Evolutionary conservation across 768 basidiomycete species (phyloP), one percentile per base, ranked within the genome.

Genomic region (Suillus lakei): DNA sequence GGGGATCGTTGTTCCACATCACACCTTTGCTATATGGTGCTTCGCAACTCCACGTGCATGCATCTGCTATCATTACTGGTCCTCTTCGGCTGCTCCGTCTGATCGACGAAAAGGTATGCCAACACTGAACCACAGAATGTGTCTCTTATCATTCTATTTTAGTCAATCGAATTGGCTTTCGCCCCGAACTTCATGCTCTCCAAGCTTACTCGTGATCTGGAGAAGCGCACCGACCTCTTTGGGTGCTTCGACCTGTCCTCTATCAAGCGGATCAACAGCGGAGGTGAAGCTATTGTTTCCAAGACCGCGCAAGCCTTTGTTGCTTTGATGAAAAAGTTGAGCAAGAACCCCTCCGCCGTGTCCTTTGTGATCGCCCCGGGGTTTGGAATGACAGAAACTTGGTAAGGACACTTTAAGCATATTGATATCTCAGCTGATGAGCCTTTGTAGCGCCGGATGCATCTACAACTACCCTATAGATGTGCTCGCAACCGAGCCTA

Each of bases 321-420:
- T 21, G 72, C 70, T 38, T 74, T 70, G 8, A 68, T 83, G 13
- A 70, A 73, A 39, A 75, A 64, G 46, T 69, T 74, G 18, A 67
- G 70, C 7, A 75, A 68, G 54, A 63, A 69, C 34, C 51, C 62
- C 3, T 67, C 66, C 0, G 41, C 70, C 10, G 61, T 48, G 30
- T 62, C 68, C n/a, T 65, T 69, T 30, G 51, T 54, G n/a, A 67
- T 69, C 54, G 65, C 68, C 23, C 75, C 73, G 28, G 79, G 77
- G 9, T 81, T 81, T 56, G 79, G 80, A 38, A 80, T 83, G 82
- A 82, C 77, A 0, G 83, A 83, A 65, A 83, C 82, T 28, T 76
- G 77, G 69, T 73, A 58, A 58, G 79, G 73, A 60, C 36, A 1
- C 21, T 39, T 18, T 60, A 59, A 23, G 36, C 5, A 41, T 39